Evolutionary conservation across 108 stramenopile genomes (phyloP), one percentile per base, ranked within the genome.

Genomic region (Cyclotella cryptica): DNA sequence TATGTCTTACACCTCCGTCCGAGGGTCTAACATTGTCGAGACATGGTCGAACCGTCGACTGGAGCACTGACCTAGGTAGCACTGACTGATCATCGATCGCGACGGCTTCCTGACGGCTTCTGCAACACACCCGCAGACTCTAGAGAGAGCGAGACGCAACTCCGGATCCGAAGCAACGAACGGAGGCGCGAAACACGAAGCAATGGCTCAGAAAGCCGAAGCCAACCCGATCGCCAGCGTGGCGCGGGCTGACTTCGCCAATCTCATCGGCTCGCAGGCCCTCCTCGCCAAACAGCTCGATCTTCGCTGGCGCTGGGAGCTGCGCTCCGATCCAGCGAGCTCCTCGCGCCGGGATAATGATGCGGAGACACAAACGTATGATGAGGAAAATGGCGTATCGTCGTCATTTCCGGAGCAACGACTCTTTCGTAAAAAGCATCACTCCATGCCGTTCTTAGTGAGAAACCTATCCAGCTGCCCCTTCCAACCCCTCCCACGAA

Each of bases 271-370:
- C 10, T 19, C 77, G 0, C 43, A 45, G 17, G 77, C 77, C 47
- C 60, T 42, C 47, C 46, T 70, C 49, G 68, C 77, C 18, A 78
- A 49, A 60, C 77, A 70, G 40, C 59, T 78, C 29, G 69, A 69
- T 43, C 61, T 78, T 24, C 42, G 69, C 24, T 78, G 77, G 77
- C 59, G 57, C 49, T 78, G 49, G 22, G 53, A 76, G 1, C 44
- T 54, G 59, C 47, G 2, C 1, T 11, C 45, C 27, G 18, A 35
- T 19, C 30, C 19, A 18, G 10, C 11, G 4, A 24, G 0, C 12
- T 42, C 30, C 27, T 18, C 47, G 17, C 24, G 47, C 49, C 17
- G 53, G 11, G 71, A 58, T 21, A 55, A 55, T 51, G 45, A 35
- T n/a, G n/a, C n/a, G 18, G 39, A 26, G 22, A n/a, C 5, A 54